phyloP scores from a whole-genome alignment of 371 early-diverging fungal genomes.

The Circinella umbellata region DNA sequence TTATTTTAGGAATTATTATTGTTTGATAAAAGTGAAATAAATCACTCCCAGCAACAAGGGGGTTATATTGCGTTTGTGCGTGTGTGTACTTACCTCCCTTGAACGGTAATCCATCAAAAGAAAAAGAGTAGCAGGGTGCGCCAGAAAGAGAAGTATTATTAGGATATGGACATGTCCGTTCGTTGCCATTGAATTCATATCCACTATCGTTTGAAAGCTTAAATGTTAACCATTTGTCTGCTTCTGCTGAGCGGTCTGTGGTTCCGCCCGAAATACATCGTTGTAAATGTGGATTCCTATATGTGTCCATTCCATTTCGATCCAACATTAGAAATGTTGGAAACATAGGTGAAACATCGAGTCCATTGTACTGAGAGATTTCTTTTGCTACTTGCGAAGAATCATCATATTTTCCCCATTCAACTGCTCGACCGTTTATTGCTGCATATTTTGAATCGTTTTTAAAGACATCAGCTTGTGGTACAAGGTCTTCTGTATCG shows the following conservation, averaged over 20 bases:
- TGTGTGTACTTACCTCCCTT: slow-evolving; percentile 15
- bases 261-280: slow-evolving; percentile 32
- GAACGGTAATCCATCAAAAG: slow-evolving; percentile 3
- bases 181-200: slow-evolving; percentile 23
- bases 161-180: slow-evolving; percentile 46
- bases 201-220: slow-evolving; percentile 41
- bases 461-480: slow-evolving; percentile 29
- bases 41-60: neutral
- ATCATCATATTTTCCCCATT: slow-evolving; percentile 29
- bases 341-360: slow-evolving; percentile 51
- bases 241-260: slow-evolving; percentile 23
- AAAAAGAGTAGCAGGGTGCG: slow-evolving; percentile 41
- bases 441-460: slow-evolving; percentile 35
- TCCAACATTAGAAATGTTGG: slow-evolving; percentile 43
- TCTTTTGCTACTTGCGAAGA: slow-evolving; percentile 27
- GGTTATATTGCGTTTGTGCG: neutral
- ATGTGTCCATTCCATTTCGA: slow-evolving; percentile 24
- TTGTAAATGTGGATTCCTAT: slow-evolving; percentile 31
- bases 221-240: slow-evolving; percentile 44
- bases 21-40: neutral
- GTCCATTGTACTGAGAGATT: slow-evolving; percentile 39
- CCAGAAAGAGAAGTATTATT: slow-evolving; percentile 33
- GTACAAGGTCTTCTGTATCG: slow-evolving; percentile 36
- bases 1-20: neutral
- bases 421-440: slow-evolving; percentile 49